Evolutionary conservation across 257 asterid genomes (phyloP), one percentile per base, ranked within the genome.

Genomic region (Solanum raphanifolium): DNA sequence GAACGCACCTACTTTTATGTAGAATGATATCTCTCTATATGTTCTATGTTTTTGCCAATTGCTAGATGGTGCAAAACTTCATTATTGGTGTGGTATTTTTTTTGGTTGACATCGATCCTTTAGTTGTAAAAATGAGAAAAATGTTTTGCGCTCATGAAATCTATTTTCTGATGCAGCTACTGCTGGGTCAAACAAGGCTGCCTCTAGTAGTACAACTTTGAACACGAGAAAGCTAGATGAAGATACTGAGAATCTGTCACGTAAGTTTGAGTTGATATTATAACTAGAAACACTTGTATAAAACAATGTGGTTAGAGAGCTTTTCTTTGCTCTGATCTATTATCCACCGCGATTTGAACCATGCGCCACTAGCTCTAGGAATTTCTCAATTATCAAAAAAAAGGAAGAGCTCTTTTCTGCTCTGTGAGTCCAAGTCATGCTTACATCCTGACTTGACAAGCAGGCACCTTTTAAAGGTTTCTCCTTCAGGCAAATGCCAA

Each of bases 151-250:
- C 75, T 88, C 83, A 62, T 68, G 52, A 79, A 8, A 79, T 23
- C 46, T 32, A 69, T 83, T 83, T 29, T 91, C 32, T 87, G 7
- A 25, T 93, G 91, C 97, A 96, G 99, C 98, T 69, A 90, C 38
- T 65, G 99, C 97, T 1, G 99, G 96, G 46, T 89, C 98, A 39
- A 97, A 97, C 88, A 97, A 92, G 93, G 97, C 98, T 90, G 98
- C 99, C 39, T 92, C 94, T n/a, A 94, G 98, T 88, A 91, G 94
- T 69, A 91, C 95, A 38, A 69, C 95, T 27, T 83, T 96, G 88
- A 96, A 96, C 87, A 96, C 99, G 48, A 92, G 98, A 90, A 96
- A 95, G 92, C 96, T 96, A 23, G 99, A 95, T 83, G 99, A 96
- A 74, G 99, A 95, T 71, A 94, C 99, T 0, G 99, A 96, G 88